Base-by-base conservation (phyloP, 352 stramenopile species). In the Phytophthora boehmeriae region DNA sequence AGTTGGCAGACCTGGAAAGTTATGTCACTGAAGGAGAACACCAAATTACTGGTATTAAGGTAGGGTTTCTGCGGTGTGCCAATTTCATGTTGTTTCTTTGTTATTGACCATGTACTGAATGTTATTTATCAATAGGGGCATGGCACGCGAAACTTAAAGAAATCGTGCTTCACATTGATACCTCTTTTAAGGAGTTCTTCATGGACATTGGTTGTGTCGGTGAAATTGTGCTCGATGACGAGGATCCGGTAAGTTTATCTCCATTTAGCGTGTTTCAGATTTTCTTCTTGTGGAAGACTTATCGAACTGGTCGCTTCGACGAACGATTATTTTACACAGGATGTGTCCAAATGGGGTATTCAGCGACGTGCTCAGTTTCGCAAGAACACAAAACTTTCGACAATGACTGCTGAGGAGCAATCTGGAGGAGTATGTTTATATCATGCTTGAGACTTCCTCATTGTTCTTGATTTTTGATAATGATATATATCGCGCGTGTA, bases 311-410 rank as follows among this genome's bases (percentile, higher is more conserved):
- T 49, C 20, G 45, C 32, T 23, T 20, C 59, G 46, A n/a, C n/a
- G 11, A 11, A 42, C 64, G 28, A 46, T 44, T 42, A 10, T 50
- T 6, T 38, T 59, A 14, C 64, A 23, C 23, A 93, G 80, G 86
- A 96, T 49, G 81, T 96, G n/a, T 77, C 88, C 17, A 93, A 93
- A 61, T 96, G 88, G 88, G 88, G 88, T 5, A 92, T 96, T 35
- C 77, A 96, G 49, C 84, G 88, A 38, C 83, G 84, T 8, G 88
- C 86, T 20, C 88, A 95, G 62, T 96, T 96, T 54, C 86, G 88
- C 13, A 91, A 92, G 59, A 91, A 91, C 44, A 83, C 82, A 1
- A 93, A 90, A 47, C 68, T 96, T 1, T 80, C 84, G 25, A 92
- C 80, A 1, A 95, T 96, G 88, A 96, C 86, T 13, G 79, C 84